Base-by-base conservation (phyloP, 2,329 filamentous ascomycete species). In the Trichothecium sympodiale region DNA sequence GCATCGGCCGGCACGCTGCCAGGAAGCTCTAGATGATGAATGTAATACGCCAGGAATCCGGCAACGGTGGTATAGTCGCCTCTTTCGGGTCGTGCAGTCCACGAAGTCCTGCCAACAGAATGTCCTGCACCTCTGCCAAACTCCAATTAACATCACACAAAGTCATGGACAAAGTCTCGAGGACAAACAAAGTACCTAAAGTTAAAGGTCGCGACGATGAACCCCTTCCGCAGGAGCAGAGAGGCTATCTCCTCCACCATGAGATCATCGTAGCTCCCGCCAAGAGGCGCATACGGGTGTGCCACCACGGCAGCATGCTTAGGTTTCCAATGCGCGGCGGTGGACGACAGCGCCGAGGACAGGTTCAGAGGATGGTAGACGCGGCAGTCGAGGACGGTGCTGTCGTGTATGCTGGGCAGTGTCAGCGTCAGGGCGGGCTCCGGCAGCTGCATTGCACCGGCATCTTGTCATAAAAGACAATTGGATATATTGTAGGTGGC, bases 241-340 rank as follows among this genome's bases (percentile, higher is more conserved):
- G 64, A 62, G 1, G 73, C 75, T 3, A 83, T 60, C 8, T 75
- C 64, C n/a, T 74, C 67, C 2, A 96, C 80, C 1, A 94, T 69
- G 0, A 74, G 71, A 52, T 96, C 88, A 53, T 96, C 84, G 52
- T 78, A 91, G 55, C 67, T 78, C 5, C 89, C 91, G 4, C 91
- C 91, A 35, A 96, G 64, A 0, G 85, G 80, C 25, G 85, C 86
- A 53, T 96, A 96, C 0, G 91, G 89, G 56, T 96, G 91, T 10
- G 88, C 88, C 28, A 96, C 62, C 4, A 94, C 65, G 31, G 70
- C 72, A 13, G 65, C 67, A 43, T 75, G 60, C 33, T 59, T 17
- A 8, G 38, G 61, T 29, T 46, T 51, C 69, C 69, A 74, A 34
- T 10, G 20, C 20, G 6, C 20, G 6, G 54, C 20, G 53, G 51